phyloP scores from a whole-genome alignment of 352 stramenopile genomes.

The Phytophthora hybrid region DNA sequence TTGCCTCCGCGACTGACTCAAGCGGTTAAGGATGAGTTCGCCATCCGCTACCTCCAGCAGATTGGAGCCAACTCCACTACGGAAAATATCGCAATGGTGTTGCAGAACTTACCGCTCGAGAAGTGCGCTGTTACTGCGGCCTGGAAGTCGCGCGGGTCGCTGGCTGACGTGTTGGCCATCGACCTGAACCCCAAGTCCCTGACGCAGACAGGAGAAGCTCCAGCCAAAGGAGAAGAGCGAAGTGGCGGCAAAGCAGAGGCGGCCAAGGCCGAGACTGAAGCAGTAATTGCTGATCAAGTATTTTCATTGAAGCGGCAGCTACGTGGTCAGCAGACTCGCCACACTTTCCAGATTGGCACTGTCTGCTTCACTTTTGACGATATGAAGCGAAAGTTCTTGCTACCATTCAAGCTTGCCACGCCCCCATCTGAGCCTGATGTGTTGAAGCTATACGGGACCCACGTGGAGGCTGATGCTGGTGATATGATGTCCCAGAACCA shows the following conservation, averaged over 20 bases:
- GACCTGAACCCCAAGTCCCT: slow-evolving; percentile 55
- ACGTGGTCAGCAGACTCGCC: slow-evolving; percentile 17
- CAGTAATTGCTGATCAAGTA: background rate
- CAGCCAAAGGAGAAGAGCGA: slow-evolving; percentile 7
- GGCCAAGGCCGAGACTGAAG: background rate
- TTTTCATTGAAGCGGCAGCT: slow-evolving; percentile 7
- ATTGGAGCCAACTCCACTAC: slow-evolving; percentile 56
- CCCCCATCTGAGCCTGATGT: slow-evolving; percentile 47
- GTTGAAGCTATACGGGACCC: slow-evolving; percentile 53
- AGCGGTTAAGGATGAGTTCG: slow-evolving; percentile 69
- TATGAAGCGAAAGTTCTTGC: slow-evolving; percentile 74
- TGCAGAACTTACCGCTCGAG: slow-evolving; percentile 71
- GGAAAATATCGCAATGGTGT: slow-evolving; percentile 69
- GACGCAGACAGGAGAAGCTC: slow-evolving; percentile 11
- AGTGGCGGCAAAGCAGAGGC: background rate
- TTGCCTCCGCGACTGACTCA: slow-evolving; percentile 56
- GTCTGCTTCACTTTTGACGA: slow-evolving; percentile 77
- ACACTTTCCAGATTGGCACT: slow-evolving; percentile 52
- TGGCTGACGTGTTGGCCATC: slow-evolving; percentile 62
- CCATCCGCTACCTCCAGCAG: slow-evolving; percentile 76
- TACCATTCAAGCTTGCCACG: slow-evolving; percentile 66
- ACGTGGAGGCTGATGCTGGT: slow-evolving; percentile 18
- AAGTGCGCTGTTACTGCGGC: slow-evolving; percentile 63
- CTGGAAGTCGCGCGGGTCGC: slow-evolving; percentile 66
- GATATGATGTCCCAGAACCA: slow-evolving; percentile 32